These are phyloP conservation scores for Dictyostelium intermedium DNA, from an alignment of 78 protist species.

Conservation along the genomic window DNA sequence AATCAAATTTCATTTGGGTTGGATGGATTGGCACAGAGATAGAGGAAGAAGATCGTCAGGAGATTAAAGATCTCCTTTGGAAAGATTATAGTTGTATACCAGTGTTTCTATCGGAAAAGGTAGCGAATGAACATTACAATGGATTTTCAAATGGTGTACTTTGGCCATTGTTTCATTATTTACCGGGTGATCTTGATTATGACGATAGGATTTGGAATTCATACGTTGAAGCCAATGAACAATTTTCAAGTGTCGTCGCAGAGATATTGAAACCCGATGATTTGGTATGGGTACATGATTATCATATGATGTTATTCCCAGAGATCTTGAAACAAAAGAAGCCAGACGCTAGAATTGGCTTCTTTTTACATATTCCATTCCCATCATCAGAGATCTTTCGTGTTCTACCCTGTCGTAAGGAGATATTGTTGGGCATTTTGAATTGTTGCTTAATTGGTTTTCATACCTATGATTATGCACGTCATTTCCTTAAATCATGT, in stretches of 20 bases:
- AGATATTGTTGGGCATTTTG: slow-evolving; percentile 86
- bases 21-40: slow-evolving; percentile 80
- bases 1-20: slow-evolving; percentile 69
- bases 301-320: slow-evolving; percentile 94
- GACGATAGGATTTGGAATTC: slow-evolving; percentile 67
- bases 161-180: slow-evolving; percentile 93
- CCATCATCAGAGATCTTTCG: slow-evolving; percentile 93
- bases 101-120: slow-evolving; percentile 66
- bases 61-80: slow-evolving; percentile 18
- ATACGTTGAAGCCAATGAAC: slow-evolving; percentile 79
- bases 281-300: slow-evolving; percentile 90
- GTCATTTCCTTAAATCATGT: slow-evolving; percentile 89
- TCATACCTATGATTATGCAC: slow-evolving; percentile 89
- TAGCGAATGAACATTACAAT: slow-evolving; percentile 78
- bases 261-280: slow-evolving; percentile 65
- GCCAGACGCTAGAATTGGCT: slow-evolving; percentile 87
- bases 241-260: slow-evolving; percentile 71
- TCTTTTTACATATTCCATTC: slow-evolving; percentile 95
- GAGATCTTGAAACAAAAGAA: slow-evolving; percentile 56
- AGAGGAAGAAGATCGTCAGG: slow-evolving; percentile 36
- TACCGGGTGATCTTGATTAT: slow-evolving; percentile 61
- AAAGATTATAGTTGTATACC: slow-evolving; percentile 82
- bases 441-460: slow-evolving; percentile 89
- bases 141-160: slow-evolving; percentile 87
- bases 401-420: slow-evolving; percentile 87